Conservation (phyloP, 306 rosid species). For the Senna tora region DNA sequence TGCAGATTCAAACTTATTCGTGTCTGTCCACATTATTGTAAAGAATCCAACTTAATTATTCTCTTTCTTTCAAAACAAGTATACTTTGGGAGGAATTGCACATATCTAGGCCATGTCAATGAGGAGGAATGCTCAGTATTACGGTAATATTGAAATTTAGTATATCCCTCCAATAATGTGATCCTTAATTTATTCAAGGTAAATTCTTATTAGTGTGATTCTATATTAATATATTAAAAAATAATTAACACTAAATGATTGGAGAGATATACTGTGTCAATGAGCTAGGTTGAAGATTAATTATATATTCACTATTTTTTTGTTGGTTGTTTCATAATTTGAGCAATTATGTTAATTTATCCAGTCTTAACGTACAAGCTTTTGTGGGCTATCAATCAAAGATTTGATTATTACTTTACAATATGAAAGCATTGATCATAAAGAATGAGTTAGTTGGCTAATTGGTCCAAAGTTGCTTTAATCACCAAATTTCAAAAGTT, state of each 20-base stretch:
- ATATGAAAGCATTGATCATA: conserved; percentile 8
- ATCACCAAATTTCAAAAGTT: conserved; percentile 45
- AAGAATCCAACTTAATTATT: neutral
- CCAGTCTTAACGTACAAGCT: conserved; percentile 30
- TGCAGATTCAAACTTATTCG: neutral
- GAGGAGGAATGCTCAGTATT: too few relatives aligned
- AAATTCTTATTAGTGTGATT: too few relatives aligned
- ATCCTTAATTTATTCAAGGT: too few relatives aligned
- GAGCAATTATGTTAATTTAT: conserved; percentile 12
- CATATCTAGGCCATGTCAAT: too few relatives aligned
- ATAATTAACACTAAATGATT: too few relatives aligned
- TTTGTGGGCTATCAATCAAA: neutral
- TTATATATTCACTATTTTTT: too few relatives aligned
- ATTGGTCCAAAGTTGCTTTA: conserved; percentile 54
- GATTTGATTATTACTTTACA: conserved; percentile 3
- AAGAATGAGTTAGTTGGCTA: conserved; percentile 41
- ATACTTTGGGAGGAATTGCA: neutral
- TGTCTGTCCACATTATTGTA: neutral
- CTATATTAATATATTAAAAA: too few relatives aligned
- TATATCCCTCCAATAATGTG: too few relatives aligned
- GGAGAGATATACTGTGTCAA: too few relatives aligned
- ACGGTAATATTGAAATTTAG: too few relatives aligned
- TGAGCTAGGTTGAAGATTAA: too few relatives aligned
- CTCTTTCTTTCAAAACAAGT: neutral
- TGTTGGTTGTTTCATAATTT: conserved; percentile 15